phyloP scores from a whole-genome alignment of 1,284 basidiomycete species.

The Wolfiporia cocos region DNA sequence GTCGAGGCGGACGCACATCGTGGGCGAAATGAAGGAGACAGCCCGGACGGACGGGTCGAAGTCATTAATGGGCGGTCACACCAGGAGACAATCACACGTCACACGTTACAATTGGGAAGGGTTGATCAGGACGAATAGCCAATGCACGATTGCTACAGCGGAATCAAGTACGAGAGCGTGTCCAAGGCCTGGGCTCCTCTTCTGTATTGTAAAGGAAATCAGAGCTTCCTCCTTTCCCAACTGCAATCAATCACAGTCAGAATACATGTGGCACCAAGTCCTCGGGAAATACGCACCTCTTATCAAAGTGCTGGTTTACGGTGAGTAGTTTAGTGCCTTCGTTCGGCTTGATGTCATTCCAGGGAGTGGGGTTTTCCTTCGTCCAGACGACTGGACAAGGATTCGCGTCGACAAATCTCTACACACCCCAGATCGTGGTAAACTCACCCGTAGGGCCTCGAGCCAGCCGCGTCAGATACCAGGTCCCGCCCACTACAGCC shows the following conservation, averaged over 20 bases:
- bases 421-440: slow-evolving; percentile 1
- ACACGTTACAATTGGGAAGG: slow-evolving; percentile 28
- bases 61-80: slow-evolving; percentile 4
- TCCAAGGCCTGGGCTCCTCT: slow-evolving; percentile 3
- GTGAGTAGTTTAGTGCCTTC: slow-evolving; percentile 66
- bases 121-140: slow-evolving; percentile 31
- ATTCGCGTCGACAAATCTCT: background rate
- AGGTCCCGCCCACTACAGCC: slow-evolving; percentile 58
- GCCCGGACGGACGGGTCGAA: slow-evolving; percentile 3
- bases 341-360: slow-evolving; percentile 69
- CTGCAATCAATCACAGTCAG: slow-evolving; percentile 29
- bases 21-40: background rate
- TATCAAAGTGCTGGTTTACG: slow-evolving; percentile 68
- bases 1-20: slow-evolving; percentile 38
- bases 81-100: slow-evolving; percentile 3
- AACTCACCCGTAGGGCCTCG: slow-evolving; percentile 59
- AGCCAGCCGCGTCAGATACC: slow-evolving; percentile 71
- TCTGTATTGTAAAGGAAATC: slow-evolving; percentile 17
- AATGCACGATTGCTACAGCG: slow-evolving; percentile 31
- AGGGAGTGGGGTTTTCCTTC: slow-evolving; percentile 73
- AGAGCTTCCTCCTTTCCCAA: slow-evolving; percentile 69
- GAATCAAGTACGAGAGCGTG: slow-evolving; percentile 1
- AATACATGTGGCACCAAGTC: slow-evolving; percentile 4
- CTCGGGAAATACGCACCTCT: slow-evolving; percentile 39
- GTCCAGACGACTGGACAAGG: slow-evolving; percentile 65